Evolutionary conservation across 192 early-diverging fungal genomes (phyloP), one percentile per base, ranked within the genome.

Genomic region (Coemansia nantahalensis): DNA sequence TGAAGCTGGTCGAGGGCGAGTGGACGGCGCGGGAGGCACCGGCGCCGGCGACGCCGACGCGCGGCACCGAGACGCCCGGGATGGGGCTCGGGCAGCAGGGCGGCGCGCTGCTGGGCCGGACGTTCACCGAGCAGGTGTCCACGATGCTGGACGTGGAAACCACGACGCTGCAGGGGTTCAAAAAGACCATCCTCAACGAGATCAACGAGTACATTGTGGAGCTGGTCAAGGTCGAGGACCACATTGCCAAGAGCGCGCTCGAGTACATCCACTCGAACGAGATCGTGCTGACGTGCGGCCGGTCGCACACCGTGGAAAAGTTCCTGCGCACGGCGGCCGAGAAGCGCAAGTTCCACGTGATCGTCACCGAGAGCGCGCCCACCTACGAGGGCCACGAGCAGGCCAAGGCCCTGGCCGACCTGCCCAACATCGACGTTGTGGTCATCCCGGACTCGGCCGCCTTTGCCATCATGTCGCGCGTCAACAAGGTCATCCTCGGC

Each of bases 381-480:
- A 81, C 79, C 74, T 95, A 89, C 59, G 79, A 83, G 39, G 95
- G 95, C 8, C 95, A 94, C 44, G 80, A 84, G 45, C 88, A 90
- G 84, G 92, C 93, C 14, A 52, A 66, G 35, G 77, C 82, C 16
- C 77, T 98, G 35, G 77, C 86, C 6, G 59, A 23, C 16, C 36
- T 73, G 19, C 79, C 85, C 8, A 89, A 90, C 4, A 96, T 98
- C 60, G 91, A 94, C 39, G 92, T 91, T 1, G 92, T 90, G 0
- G 83, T 96, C 9, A 90, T 98, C 22, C 79, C 89, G 0, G 95
- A 98, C 59, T 86, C 92, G 15, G 92, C 95, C 0, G 85, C 93
- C 16, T 95, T 94, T 84, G 94, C 93, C 10, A 87, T 96, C 45
- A 98, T 98, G 95, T 87, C 93, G 32, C 83, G 95, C 40, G 94